phyloP scores from a whole-genome alignment of 805 yeast genomes.

The Candida dajiaensis region DNA sequence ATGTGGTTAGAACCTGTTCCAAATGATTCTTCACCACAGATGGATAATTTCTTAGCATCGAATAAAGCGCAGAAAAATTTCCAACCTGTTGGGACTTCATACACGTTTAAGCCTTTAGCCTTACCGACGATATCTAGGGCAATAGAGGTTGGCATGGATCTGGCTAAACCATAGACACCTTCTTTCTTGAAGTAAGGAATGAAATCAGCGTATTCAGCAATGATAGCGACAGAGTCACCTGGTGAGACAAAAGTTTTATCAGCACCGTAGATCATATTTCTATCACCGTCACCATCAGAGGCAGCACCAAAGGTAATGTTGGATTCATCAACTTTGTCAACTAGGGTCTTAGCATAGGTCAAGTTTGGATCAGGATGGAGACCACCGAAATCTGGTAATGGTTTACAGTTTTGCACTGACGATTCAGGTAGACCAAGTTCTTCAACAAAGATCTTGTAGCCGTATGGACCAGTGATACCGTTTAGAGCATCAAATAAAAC shows the following conservation, averaged over 20 bases:
- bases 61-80: constrained; percentile 94
- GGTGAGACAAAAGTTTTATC: constrained; percentile 87
- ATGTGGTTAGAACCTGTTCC: constrained; percentile 98
- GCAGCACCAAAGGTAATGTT: constrained; percentile 94
- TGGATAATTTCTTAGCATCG: constrained; percentile 87
- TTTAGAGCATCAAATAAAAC: constrained; percentile 85
- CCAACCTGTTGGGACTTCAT: constrained; percentile 99
- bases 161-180: constrained; percentile 89
- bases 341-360: constrained; percentile 87
- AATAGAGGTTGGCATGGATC: constrained; percentile 96
- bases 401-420: constrained; percentile 72
- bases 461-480: constrained; percentile 98
- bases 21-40: constrained; percentile 97
- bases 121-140: constrained; percentile 91
- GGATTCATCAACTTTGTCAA: constrained; percentile 75
- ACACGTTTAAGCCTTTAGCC: constrained; percentile 62
- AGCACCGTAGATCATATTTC: constrained; percentile 97
- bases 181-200: constrained; percentile 88
- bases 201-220: constrained; percentile 84
- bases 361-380: constrained; percentile 97
- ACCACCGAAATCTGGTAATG: constrained; percentile 93
- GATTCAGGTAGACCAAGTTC: constrained; percentile 72
- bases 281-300: constrained; percentile 98
- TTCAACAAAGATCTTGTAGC: constrained; percentile 72
- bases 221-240: constrained; percentile 96